These are phyloP conservation scores for Chytriomyces sp. DNA, from an alignment of 192 early-diverging fungal species.

Conservation along the genomic window DNA sequence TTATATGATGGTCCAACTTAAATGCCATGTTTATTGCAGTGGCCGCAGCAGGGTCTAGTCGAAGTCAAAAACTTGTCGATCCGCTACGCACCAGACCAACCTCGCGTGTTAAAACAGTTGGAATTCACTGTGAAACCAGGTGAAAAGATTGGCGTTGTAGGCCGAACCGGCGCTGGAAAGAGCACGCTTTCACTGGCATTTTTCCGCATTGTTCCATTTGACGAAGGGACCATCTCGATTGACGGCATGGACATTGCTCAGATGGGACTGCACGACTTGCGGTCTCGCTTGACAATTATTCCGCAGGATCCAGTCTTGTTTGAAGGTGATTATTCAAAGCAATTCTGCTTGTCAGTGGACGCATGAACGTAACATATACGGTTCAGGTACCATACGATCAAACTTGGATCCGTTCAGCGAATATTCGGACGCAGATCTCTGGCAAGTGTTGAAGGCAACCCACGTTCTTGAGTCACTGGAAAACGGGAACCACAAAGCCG, in stretches of 20 bases:
- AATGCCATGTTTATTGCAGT: constrained; percentile 11
- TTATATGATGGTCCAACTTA: not conserved
- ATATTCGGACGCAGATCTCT: constrained; percentile 71
- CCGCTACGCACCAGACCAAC: constrained; percentile 50
- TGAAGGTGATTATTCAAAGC: constrained; percentile 21
- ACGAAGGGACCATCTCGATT: constrained; percentile 65
- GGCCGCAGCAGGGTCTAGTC: constrained; percentile 46
- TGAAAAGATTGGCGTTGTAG: constrained; percentile 57
- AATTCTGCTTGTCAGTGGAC: no score
- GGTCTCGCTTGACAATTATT: constrained; percentile 55
- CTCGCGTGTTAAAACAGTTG: constrained; percentile 41
- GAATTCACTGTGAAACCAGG: constrained; percentile 40
- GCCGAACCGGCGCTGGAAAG: constrained; percentile 79
- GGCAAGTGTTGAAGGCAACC: constrained; percentile 76
- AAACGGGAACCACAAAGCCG: not conserved
- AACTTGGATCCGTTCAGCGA: constrained; percentile 83
- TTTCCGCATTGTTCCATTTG: constrained; percentile 69
- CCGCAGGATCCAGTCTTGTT: constrained; percentile 64
- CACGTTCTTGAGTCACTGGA: constrained; percentile 64
- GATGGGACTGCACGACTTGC: constrained; percentile 61
- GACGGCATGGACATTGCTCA: constrained; percentile 68
- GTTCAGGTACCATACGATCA: constrained; percentile 67
- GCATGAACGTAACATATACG: no score
- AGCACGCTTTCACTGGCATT: constrained; percentile 69
- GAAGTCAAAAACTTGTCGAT: constrained; percentile 41